phyloP scores from a whole-genome alignment of 1,139 yeast genomes.

The Kluyveromyces sp. region DNA sequence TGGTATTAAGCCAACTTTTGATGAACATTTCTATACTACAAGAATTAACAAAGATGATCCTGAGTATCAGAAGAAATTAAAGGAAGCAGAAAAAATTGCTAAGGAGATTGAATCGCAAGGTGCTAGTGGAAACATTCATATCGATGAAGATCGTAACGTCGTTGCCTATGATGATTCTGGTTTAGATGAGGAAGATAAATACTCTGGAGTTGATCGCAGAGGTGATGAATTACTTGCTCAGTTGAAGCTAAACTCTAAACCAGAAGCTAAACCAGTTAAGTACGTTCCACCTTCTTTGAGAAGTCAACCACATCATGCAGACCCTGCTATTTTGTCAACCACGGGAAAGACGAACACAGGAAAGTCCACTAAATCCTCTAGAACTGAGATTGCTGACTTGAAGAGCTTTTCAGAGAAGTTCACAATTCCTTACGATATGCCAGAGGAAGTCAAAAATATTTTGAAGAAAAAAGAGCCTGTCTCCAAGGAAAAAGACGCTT shows the following conservation, averaged over 20 bases:
- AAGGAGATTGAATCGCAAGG: constrained; percentile 69
- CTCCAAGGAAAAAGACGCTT: neutral
- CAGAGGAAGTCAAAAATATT: constrained; percentile 70
- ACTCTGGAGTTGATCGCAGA: constrained; percentile 72
- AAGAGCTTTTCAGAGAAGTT: constrained; percentile 77
- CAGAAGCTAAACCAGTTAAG: constrained; percentile 18
- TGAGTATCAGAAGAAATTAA: constrained; percentile 56
- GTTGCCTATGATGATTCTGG: constrained; percentile 70
- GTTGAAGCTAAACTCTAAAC: constrained; percentile 34
- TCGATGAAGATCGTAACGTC: constrained; percentile 87
- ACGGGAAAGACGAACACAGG: constrained; percentile 10
- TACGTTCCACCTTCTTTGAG: constrained; percentile 55
- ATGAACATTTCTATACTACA: constrained; percentile 87
- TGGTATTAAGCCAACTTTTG: constrained; percentile 80
- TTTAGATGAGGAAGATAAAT: constrained; percentile 90
- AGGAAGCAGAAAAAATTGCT: constrained; percentile 72
- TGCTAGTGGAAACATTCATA: constrained; percentile 60
- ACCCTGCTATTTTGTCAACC: constrained; percentile 70
- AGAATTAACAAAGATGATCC: constrained; percentile 69
- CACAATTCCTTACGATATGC: constrained; percentile 68
- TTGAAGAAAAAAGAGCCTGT: constrained; percentile 24
- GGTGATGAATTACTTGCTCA: constrained; percentile 64
- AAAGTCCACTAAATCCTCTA: constrained; percentile 31
- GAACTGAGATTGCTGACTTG: constrained; percentile 69
- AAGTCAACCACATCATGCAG: constrained; percentile 56